A percentile compares a stretch with the other conserved stretches of the same genome.
phyloP scores from a whole-genome alignment of 2,329 filamentous ascomycete species.

The Trichophyton benhamiae region DNA sequence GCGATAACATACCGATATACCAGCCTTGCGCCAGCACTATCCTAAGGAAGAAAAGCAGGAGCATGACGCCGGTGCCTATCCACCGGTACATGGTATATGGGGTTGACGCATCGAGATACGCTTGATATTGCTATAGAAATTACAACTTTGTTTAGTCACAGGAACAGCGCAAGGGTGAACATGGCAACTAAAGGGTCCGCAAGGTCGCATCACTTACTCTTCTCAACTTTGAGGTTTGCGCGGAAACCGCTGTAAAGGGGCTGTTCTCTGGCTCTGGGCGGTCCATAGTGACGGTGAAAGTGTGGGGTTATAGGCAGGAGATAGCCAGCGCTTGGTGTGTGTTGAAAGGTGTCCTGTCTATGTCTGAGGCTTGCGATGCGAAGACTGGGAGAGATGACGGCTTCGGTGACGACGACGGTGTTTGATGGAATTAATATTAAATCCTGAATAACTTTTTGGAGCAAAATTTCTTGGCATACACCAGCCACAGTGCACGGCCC shows the following conservation, averaged over 20 bases:
- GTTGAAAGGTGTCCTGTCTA: not conserved
- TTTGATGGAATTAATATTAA: not conserved
- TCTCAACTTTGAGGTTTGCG: constrained; percentile 52
- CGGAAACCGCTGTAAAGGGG: constrained; percentile 78
- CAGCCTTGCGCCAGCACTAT: constrained; percentile 90
- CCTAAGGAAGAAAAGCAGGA: constrained; percentile 73
- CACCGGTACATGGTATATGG: constrained; percentile 84
- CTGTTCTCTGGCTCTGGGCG: constrained; percentile 75
- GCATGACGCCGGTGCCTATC: constrained; percentile 63
- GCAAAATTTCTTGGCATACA: not conserved
- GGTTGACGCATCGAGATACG: constrained; percentile 84
- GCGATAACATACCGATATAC: constrained; percentile 68
- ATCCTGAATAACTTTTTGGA: not conserved
- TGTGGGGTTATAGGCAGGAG: not conserved
- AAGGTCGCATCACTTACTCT: constrained; percentile 24
- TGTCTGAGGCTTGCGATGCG: not conserved
- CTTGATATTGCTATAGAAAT: constrained; percentile 67
- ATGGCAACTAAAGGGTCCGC: not conserved
- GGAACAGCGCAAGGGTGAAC: not conserved
- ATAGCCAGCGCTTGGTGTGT: not conserved
- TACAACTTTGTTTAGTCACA: not conserved
- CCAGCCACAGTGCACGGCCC: constrained; percentile 1
- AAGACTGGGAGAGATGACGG: not conserved
- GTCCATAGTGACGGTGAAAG: constrained; percentile 52
- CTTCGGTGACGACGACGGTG: not conserved